Evolutionary conservation across 371 early-diverging fungal genomes (phyloP).

Genomic region (Rhizopus sp.): DNA sequence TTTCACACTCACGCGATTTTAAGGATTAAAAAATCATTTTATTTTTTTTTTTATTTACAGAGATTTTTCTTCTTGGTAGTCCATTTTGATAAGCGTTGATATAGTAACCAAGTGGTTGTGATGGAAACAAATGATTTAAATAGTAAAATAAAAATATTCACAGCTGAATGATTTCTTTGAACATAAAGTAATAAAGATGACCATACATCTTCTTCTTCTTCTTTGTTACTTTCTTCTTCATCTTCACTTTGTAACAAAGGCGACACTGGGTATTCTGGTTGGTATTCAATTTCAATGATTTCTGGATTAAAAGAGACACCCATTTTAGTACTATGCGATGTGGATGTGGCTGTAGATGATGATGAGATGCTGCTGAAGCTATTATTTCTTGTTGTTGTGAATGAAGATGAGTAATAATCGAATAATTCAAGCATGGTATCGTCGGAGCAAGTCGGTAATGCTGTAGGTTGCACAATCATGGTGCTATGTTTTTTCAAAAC

Average conservation of each 20-base stretch:
- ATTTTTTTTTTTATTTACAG: conserved; percentile 7
- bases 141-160: background rate
- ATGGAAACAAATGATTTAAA: conserved; percentile 23
- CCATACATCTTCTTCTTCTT: conserved; percentile 18
- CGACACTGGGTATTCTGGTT: conserved; percentile 30
- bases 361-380: conserved; percentile 12
- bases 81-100: conserved; percentile 26
- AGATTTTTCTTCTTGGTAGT: conserved; percentile 9
- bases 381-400: background rate
- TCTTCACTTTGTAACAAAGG: conserved; percentile 1
- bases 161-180: background rate
- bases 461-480: conserved; percentile 9
- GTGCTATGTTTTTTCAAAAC: conserved; percentile 31
- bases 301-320: conserved; percentile 35
- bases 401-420: background rate
- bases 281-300: conserved; percentile 33
- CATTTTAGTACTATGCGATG: conserved; percentile 1
- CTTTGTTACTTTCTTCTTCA: conserved; percentile 6
- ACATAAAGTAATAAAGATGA: conserved; percentile 8
- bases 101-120: conserved; percentile 27
- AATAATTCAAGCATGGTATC: background rate
- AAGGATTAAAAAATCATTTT: too few species aligned
- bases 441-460: conserved; percentile 29
- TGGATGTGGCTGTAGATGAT: background rate
- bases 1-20: too few species aligned